These are phyloP conservation scores for Linum tenue DNA, from an alignment of 345 rosid species.

Conservation along the genomic window DNA sequence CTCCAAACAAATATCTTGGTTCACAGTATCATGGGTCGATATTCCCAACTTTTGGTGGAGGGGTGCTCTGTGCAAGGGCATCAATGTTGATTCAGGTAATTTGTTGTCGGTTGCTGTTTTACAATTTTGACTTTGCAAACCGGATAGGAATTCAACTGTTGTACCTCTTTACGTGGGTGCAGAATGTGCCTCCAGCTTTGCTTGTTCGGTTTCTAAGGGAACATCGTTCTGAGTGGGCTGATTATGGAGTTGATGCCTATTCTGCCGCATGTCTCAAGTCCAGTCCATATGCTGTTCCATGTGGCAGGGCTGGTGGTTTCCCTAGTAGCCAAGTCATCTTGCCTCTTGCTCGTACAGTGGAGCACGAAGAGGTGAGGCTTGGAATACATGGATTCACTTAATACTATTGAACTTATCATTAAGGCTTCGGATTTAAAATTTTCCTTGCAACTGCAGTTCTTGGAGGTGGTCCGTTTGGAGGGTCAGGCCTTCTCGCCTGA, in stretches of 20 bases:
- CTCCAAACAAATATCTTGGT: constrained; percentile 63
- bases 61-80: constrained; percentile 91
- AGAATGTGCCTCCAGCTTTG: constrained; percentile 89
- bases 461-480: constrained; percentile 92
- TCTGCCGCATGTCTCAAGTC: constrained; percentile 76
- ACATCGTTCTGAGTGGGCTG: constrained; percentile 98
- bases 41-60: constrained; percentile 73
- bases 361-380: constrained; percentile 76
- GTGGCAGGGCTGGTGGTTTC: constrained; percentile 74
- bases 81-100: constrained; percentile 91
- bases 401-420: not conserved
- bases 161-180: constrained; percentile 7
- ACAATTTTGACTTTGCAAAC: not conserved
- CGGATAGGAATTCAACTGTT: not conserved
- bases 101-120: not conserved
- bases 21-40: constrained; percentile 53
- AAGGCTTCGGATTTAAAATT: not conserved
- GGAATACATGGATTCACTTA: not conserved
- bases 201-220: constrained; percentile 87
- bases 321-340: constrained; percentile 83
- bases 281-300: constrained; percentile 73
- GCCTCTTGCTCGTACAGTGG: constrained; percentile 89
- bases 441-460: constrained; percentile 34
- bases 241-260: constrained; percentile 79
- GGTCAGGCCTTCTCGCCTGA: constrained; percentile 88